phyloP scores from a whole-genome alignment of 768 basidiomycete species.

The Obba rivulosa region DNA sequence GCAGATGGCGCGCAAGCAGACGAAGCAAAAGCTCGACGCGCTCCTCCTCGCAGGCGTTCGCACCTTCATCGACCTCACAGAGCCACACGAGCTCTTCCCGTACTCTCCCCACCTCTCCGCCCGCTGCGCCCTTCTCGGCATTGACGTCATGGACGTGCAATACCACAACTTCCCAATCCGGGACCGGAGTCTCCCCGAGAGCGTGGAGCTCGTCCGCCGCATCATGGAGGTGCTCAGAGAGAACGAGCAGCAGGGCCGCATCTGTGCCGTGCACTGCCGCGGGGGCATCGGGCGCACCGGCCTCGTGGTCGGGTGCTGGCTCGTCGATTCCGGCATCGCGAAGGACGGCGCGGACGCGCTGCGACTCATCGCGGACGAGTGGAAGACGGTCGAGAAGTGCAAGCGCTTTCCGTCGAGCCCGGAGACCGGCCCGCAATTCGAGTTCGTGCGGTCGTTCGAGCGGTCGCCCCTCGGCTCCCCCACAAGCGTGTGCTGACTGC shows the following conservation, averaged over 20 bases:
- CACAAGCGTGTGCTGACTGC: too few relatives aligned
- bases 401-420: slow-evolving; percentile 70
- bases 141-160: slow-evolving; percentile 51
- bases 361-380: slow-evolving; percentile 57
- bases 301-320: slow-evolving; percentile 68
- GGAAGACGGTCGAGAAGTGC: slow-evolving; percentile 76
- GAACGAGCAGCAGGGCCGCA: slow-evolving; percentile 52
- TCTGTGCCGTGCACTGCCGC: slow-evolving; percentile 73
- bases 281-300: slow-evolving; percentile 72
- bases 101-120: slow-evolving; percentile 52
- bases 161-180: slow-evolving; percentile 79
- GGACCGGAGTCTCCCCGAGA: slow-evolving; percentile 63
- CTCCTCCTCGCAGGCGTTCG: slow-evolving; percentile 68
- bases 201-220: slow-evolving; percentile 48
- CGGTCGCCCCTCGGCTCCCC: slow-evolving; percentile 1
- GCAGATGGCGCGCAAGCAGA: slow-evolving; percentile 24
- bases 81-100: slow-evolving; percentile 66
- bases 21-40: slow-evolving; percentile 66
- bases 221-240: slow-evolving; percentile 57
- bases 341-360: slow-evolving; percentile 62
- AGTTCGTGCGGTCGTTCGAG: slow-evolving; percentile 62
- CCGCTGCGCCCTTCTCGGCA: slow-evolving; percentile 50
- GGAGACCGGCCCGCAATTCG: slow-evolving; percentile 74
- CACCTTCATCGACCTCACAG: slow-evolving; percentile 84
- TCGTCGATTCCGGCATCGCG: slow-evolving; percentile 61